Base-by-base conservation (phyloP, 2,329 filamentous ascomycete species). In the Aspergillus pseudotamarii region DNA sequence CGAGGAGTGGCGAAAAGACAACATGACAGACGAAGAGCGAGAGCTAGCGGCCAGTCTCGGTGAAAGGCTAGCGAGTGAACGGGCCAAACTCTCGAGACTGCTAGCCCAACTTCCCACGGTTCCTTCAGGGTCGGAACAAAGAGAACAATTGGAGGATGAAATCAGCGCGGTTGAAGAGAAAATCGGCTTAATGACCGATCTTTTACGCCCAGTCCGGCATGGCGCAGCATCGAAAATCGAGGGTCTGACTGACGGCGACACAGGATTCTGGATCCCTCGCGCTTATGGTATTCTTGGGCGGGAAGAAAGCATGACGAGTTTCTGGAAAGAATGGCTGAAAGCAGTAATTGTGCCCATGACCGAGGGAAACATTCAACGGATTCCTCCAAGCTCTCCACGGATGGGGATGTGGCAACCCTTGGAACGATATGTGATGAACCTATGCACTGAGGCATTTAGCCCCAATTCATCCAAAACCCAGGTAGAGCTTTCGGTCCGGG, bases 241-340 rank as follows among this genome's bases (percentile, higher is more conserved):
- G 75, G 95, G 95, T 23, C 83, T 99, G 65, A 98, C 94, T 0
- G 92, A 96, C 68, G 94, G 94, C 50, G 95, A 98, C 75, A 97
- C 93, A 59, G 95, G 94, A 2, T 89, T 98, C 64, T 99, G 95
- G 95, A 93, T 93, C 57, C 95, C 95, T 21, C 87, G 95, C 67
- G 93, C 94, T 1, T 99, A 96, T 74, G 95, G 95, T 63, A 90
- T 99, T 65, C 84, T 99, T 66, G 95, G 95, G 38, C 87, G 92
- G 66, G 95, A 99, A 75, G 84, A 85, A 14, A 90, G 88, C 64
- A 86, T 96, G 79, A 93, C 94, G 67, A 88, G 89, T 36, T 98
- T 99, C 80, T 99, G 94, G 94, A 98, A 98, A 78, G 95, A 99
- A 76, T 99, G 95, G 95, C 85, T 99, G 55, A 91, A 93, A 78